Base-by-base conservation (phyloP, 306 rosid species). In the Prunus campanulata region DNA sequence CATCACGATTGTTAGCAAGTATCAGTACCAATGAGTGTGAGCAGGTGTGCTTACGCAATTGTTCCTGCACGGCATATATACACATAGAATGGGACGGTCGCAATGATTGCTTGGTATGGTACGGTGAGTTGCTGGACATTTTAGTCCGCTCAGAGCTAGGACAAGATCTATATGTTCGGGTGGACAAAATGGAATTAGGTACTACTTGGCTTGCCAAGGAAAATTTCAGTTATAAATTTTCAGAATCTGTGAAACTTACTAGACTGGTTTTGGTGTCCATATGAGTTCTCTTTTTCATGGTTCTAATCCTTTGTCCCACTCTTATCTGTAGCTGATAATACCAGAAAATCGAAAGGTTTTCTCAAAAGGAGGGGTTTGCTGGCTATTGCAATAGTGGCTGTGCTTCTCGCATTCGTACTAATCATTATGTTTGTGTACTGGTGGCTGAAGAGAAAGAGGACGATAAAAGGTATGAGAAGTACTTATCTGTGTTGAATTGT, bases 11-110 rank as follows among this genome's bases (percentile, higher is more conserved):
- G 3, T 69, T 35, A 1, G 20, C 0, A 80, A 77, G 74, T 11
- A 51, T 75, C 62, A 81, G 74, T 18, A 24, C 47, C 22, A 70
- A 76, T 16, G 80, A 44, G 11, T 88, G 96, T 66, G 68, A 74
- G 73, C 13, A 39, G 18, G 82, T 57, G 29, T 88, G 96, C 70
- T 61, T 82, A 74, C 71, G 70, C 66, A 79, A 85, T 67, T 90
- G 93, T 66, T 82, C 87, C 1, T 91, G 97, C 54, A 68, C 2
- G 4, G 93, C 95, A 0, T 91, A 83, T 81, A 25, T 83, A 3
- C 69, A 15, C 71, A 62, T 64, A 2, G 74, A 74, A 79, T 71
- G 71, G 60, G 81, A 74, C 11, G 72, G 46, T 55, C 19, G 50
- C 3, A 77, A 67, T 32, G 87, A 91, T 25, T 90, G 90, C 63